Evolutionary conservation across 345 rosid species (phyloP).

Genomic region (Ailanthus altissimus): DNA sequence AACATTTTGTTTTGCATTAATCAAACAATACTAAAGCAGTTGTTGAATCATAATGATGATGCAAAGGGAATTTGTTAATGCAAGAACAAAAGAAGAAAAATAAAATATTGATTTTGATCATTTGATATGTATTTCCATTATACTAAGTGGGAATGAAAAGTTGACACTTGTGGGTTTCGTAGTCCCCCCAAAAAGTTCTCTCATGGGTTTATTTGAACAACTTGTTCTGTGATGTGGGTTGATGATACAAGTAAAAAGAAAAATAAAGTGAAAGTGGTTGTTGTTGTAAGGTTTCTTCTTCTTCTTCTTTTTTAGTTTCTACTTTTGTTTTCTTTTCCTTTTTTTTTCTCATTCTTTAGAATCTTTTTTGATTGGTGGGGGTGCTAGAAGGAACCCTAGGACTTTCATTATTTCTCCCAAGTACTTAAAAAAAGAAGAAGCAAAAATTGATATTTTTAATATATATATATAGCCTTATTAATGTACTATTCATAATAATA

Average conservation of each 20-base stretch:
- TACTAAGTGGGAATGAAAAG: constrained; percentile 21
- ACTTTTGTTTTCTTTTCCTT: not conserved
- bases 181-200: constrained; percentile 14
- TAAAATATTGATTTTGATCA: no score
- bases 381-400: constrained; percentile 7
- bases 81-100: not conserved
- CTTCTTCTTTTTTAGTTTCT: not conserved
- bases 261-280: constrained; percentile 22
- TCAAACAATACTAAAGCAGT: not conserved
- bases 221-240: constrained; percentile 11
- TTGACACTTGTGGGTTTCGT: constrained; percentile 28
- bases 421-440: no score
- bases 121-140: not conserved
- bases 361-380: constrained; percentile 23
- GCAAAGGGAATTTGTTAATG: constrained; percentile 15
- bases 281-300: not conserved
- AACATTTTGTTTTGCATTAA: not conserved
- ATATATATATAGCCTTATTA: no score
- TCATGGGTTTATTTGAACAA: constrained; percentile 16
- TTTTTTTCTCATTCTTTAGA: not conserved
- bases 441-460: not conserved
- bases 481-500: not conserved
- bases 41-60: constrained; percentile 21
- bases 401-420: constrained; percentile 9
- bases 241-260: constrained; percentile 4